Conservation (phyloP, 441 rosid genomes). For the Geranium incanum region DNA sequence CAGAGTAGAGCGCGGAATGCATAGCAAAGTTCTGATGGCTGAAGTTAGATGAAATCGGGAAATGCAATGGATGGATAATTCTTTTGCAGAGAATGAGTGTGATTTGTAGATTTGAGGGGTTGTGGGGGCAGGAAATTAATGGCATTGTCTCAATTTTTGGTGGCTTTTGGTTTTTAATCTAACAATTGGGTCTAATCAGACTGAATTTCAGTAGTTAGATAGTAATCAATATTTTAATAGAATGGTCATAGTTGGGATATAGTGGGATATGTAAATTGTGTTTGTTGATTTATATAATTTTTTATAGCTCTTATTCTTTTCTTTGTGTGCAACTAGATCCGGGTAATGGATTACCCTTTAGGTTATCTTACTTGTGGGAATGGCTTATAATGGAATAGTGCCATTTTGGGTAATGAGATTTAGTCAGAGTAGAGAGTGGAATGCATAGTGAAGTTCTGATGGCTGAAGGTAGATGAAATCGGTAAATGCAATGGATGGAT, state of each 20-base stretch:
- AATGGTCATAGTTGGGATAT: neutral
- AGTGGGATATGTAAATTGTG: neutral
- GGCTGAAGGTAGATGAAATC: neutral
- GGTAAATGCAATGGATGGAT: neutral
- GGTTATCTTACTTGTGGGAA: neutral
- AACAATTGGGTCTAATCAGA: neutral
- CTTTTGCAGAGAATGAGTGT: neutral
- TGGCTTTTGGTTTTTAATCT: neutral
- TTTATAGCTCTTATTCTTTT: too few relatives aligned
- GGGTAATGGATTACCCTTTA: neutral
- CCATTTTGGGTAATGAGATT: neutral
- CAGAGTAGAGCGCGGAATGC: neutral
- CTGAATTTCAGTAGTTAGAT: neutral
- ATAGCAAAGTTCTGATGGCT: neutral
- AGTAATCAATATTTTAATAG: neutral
- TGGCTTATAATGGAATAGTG: neutral
- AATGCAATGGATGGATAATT: neutral
- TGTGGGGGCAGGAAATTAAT: neutral
- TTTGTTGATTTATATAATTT: too few relatives aligned
- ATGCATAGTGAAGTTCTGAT: neutral
- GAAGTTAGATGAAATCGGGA: neutral
- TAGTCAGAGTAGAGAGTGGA: neutral
- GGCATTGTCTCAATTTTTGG: neutral
- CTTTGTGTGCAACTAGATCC: too few relatives aligned
- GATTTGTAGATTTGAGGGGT: slow-evolving; percentile 4